Evolutionary conservation across 352 stramenopile species (phyloP).

Genomic region (Pythium dissimile): DNA sequence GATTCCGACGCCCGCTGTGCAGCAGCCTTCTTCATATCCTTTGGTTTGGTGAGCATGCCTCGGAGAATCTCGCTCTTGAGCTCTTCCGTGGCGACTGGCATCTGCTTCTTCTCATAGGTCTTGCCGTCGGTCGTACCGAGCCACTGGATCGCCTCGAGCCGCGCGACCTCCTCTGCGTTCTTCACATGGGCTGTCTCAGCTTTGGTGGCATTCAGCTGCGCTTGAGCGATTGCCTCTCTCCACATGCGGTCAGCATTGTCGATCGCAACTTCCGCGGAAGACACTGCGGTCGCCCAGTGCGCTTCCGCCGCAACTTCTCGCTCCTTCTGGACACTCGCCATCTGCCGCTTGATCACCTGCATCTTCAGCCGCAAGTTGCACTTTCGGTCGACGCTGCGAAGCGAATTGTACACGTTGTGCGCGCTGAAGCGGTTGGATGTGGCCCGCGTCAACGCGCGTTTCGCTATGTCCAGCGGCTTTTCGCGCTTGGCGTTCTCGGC

Average conservation of each 20-base stretch:
- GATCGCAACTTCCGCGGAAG: slow-evolving; percentile 22
- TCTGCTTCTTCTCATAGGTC: slow-evolving; percentile 53
- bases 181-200: slow-evolving; percentile 34
- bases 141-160: slow-evolving; percentile 36
- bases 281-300: slow-evolving; percentile 29
- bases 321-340: slow-evolving; percentile 17
- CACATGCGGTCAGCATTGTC: slow-evolving; percentile 33
- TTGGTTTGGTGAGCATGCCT: slow-evolving; percentile 48
- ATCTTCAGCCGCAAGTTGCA: slow-evolving; percentile 68
- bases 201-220: slow-evolving; percentile 33
- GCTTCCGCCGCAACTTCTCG: slow-evolving; percentile 15
- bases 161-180: slow-evolving; percentile 15
- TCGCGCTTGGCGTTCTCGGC: slow-evolving; percentile 55
- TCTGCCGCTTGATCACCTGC: slow-evolving; percentile 43
- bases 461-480: slow-evolving; percentile 60
- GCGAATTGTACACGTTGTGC: slow-evolving; percentile 33
- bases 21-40: slow-evolving; percentile 49
- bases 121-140: slow-evolving; percentile 67
- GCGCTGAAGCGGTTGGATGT: slow-evolving; percentile 22
- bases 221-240: slow-evolving; percentile 28
- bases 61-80: slow-evolving; percentile 48
- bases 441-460: slow-evolving; percentile 30
- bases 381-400: slow-evolving; percentile 38
- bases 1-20: slow-evolving; percentile 33
- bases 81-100: slow-evolving; percentile 32